These are phyloP conservation scores for Pichia ethanolica DNA, from an alignment of 805 yeast species.

Conservation along the genomic window DNA sequence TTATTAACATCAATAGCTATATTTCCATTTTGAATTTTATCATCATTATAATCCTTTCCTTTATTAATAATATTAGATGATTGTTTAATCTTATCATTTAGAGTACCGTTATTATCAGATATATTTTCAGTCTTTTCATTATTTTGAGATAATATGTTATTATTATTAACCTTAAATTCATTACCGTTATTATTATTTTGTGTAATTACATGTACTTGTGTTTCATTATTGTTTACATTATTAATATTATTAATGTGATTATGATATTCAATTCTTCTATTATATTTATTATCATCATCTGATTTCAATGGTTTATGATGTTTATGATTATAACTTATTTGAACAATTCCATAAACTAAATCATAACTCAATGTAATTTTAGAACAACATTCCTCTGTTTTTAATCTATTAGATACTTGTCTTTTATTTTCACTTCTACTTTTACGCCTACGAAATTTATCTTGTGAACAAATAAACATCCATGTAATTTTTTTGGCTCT, in stretches of 20 bases:
- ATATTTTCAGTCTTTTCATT: no score
- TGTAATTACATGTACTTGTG: no score
- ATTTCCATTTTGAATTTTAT: neutral
- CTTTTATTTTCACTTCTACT: constrained; percentile 34
- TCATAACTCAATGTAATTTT: constrained; percentile 33
- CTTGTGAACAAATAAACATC: constrained; percentile 41
- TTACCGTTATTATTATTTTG: no score
- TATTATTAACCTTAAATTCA: neutral
- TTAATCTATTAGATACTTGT: constrained; percentile 32
- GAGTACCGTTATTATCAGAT: no score
- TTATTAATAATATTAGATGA: neutral
- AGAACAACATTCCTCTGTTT: constrained; percentile 35
- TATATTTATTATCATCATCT: neutral
- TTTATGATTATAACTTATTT: constrained; percentile 32
- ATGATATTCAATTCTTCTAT: constrained; percentile 3
- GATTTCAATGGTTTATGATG: constrained; percentile 29
- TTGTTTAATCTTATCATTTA: no score
- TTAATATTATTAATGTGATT: no score
- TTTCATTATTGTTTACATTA: no score
- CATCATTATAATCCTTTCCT: neutral
- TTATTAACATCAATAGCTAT: no score
- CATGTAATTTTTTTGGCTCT: constrained; percentile 35
- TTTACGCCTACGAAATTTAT: constrained; percentile 34
- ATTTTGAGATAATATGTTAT: no score
- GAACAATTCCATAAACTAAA: constrained; percentile 30